Conservation (phyloP, 208 protist genomes). For the Strigomonas oncopelti region DNA sequence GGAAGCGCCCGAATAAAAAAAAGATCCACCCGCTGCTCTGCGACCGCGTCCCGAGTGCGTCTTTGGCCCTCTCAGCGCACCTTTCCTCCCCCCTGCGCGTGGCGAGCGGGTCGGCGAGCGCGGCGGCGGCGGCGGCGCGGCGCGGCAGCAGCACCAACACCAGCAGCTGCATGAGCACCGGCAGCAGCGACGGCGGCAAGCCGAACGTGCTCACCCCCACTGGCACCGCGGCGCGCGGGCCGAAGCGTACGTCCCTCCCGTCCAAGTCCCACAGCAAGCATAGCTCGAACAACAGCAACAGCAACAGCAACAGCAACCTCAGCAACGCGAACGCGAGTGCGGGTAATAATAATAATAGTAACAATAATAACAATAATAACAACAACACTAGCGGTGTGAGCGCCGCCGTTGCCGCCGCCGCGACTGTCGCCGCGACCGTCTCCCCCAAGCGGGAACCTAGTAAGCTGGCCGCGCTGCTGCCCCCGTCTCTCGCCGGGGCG, state of each 20-base stretch:
- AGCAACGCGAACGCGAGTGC: no score
- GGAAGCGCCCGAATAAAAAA: neutral
- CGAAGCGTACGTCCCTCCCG: neutral
- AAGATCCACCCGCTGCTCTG: neutral
- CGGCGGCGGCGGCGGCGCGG: neutral
- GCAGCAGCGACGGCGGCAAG: neutral
- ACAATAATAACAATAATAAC: neutral
- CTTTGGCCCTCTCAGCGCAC: no score
- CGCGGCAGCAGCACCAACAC: neutral
- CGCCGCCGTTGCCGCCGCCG: neutral
- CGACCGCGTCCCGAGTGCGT: neutral
- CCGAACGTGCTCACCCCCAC: neutral
- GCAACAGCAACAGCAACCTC: no score
- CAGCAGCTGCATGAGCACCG: neutral
- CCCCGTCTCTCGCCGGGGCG: no score
- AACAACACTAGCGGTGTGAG: neutral
- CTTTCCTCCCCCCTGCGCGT: no score
- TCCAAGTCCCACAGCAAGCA: neutral
- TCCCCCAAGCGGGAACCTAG: neutral
- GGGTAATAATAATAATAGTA: no score
- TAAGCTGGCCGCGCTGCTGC: neutral
- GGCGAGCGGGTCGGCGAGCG: neutral
- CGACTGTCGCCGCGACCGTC: neutral
- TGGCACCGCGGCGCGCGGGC: neutral
- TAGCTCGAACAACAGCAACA: conserved; percentile 1